A percentile compares a stretch with the other conserved stretches of the same genome.
These are phyloP conservation scores for Talaromyces sp. DNA, from an alignment of 2,329 filamentous ascomycete genomes.

Conservation along the genomic window DNA sequence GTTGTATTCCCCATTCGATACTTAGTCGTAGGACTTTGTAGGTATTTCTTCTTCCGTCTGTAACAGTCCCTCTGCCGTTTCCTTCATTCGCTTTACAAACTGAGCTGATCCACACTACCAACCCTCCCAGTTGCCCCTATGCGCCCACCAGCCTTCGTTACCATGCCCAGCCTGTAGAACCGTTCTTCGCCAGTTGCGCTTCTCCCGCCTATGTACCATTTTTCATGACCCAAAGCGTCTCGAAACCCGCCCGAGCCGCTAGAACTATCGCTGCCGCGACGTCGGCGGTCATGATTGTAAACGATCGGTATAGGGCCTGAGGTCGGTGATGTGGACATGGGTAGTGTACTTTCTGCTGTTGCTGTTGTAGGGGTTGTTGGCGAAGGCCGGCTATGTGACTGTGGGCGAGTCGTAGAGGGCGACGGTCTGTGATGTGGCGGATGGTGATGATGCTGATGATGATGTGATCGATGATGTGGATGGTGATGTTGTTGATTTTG, in stretches of 20 bases:
- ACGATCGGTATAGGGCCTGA: conserved; percentile 37
- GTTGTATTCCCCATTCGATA: background rate
- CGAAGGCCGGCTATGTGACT: conserved; percentile 30
- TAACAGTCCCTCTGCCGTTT: background rate
- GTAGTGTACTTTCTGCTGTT: conserved; percentile 17
- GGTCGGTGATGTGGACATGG: conserved; percentile 21
- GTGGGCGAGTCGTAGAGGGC: conserved; percentile 21
- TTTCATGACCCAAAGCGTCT: conserved; percentile 46
- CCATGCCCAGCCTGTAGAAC: conserved; percentile 48
- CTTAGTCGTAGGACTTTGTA: background rate
- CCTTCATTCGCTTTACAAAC: conserved; percentile 33
- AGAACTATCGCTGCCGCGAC: conserved; percentile 48
- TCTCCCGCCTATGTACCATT: conserved; percentile 51
- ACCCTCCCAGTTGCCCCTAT: conserved; percentile 41
- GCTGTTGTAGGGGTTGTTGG: conserved; percentile 3
- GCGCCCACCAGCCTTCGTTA: conserved; percentile 43
- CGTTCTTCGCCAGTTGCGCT: conserved; percentile 47
- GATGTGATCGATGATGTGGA: conserved; percentile 15
- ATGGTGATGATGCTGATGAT: conserved; percentile 30
- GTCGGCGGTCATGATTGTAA: conserved; percentile 38
- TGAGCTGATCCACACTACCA: conserved; percentile 49
- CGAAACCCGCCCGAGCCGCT: conserved; percentile 47
- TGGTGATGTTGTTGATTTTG: conserved; percentile 22
- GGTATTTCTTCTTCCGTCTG: background rate
- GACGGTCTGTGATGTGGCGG: conserved; percentile 28